These are phyloP conservation scores for Coemansia sp. DNA, from an alignment of 192 early-diverging fungal genomes.

Conservation along the genomic window DNA sequence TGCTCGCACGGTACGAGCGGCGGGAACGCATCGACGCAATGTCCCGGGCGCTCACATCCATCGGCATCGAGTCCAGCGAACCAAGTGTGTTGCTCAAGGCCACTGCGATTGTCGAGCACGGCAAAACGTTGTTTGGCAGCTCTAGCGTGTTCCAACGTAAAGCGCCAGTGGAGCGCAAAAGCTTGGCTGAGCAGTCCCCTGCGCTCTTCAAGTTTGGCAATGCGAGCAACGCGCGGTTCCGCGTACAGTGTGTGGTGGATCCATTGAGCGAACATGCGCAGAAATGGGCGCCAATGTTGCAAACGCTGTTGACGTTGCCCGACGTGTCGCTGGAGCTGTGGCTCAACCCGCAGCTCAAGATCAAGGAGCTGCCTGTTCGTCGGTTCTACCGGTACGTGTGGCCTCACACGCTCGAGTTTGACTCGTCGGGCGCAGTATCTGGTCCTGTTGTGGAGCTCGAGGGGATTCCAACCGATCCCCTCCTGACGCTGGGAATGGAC, in stretches of 20 bases:
- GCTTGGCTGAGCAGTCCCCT: background rate
- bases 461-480: constrained; percentile 69
- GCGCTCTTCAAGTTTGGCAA: constrained; percentile 15
- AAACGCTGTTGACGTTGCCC: constrained; percentile 61
- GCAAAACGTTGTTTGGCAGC: constrained; percentile 14
- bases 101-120: constrained; percentile 24
- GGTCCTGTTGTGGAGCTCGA: constrained; percentile 66
- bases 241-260: constrained; percentile 63
- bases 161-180: background rate
- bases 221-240: constrained; percentile 24
- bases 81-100: constrained; percentile 14
- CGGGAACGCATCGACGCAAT: constrained; percentile 49
- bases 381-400: constrained; percentile 90
- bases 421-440: constrained; percentile 33
- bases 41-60: constrained; percentile 12
- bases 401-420: constrained; percentile 62
- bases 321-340: constrained; percentile 66
- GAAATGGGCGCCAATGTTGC: constrained; percentile 70
- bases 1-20: constrained; percentile 61
- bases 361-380: constrained; percentile 73
- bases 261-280: constrained; percentile 80
- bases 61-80: background rate
- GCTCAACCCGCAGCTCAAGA: constrained; percentile 57
- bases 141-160: constrained; percentile 21
- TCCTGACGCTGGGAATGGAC: constrained; percentile 87